Percentiles rank a stretch among this genome's conserved stretches.
Conservation (phyloP, 108 stramenopile genomes). For the Bacterosira constricta region DNA sequence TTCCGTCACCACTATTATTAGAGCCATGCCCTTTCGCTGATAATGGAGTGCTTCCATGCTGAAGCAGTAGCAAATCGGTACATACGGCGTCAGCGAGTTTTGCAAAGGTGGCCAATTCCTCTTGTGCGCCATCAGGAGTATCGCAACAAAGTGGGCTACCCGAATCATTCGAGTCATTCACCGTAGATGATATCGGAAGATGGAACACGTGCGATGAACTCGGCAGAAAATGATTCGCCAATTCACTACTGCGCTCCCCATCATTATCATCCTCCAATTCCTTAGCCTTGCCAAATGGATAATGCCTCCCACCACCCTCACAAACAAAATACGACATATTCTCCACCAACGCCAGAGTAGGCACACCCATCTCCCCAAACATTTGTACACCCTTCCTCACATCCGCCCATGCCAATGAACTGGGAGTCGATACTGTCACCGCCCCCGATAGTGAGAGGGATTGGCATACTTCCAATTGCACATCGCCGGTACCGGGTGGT, state of each 20-base stretch:
- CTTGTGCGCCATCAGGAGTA: conserved; percentile 37
- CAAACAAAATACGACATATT: conserved; percentile 97
- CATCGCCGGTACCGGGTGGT: conserved; percentile 99
- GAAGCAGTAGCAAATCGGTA: conserved; percentile 65
- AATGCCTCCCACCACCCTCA: conserved; percentile 79
- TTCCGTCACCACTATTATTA: conserved; percentile 4
- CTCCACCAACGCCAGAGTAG: conserved; percentile 95
- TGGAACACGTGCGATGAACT: conserved; percentile 61
- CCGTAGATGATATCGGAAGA: conserved; percentile 71
- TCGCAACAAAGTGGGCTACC: conserved; percentile 67
- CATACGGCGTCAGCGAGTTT: conserved; percentile 73
- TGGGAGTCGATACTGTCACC: conserved; percentile 99
- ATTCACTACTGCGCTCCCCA: neutral
- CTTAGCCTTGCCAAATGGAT: conserved; percentile 80
- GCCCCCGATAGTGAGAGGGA: conserved; percentile 92
- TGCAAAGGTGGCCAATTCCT: conserved; percentile 59
- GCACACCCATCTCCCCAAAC: conserved; percentile 93
- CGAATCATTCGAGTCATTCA: conserved; percentile 71
- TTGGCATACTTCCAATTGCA: conserved; percentile 96
- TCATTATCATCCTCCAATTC: neutral
- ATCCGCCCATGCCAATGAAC: conserved; percentile 91
- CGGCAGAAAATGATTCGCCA: conserved; percentile 13
- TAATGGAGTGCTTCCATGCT: conserved; percentile 45
- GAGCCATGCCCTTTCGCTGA: conserved; percentile 18
- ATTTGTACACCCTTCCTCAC: conserved; percentile 96